These are phyloP conservation scores for Neofusicoccum sp. DNA, from an alignment of 2,329 filamentous ascomycete species.

Conservation along the genomic window DNA sequence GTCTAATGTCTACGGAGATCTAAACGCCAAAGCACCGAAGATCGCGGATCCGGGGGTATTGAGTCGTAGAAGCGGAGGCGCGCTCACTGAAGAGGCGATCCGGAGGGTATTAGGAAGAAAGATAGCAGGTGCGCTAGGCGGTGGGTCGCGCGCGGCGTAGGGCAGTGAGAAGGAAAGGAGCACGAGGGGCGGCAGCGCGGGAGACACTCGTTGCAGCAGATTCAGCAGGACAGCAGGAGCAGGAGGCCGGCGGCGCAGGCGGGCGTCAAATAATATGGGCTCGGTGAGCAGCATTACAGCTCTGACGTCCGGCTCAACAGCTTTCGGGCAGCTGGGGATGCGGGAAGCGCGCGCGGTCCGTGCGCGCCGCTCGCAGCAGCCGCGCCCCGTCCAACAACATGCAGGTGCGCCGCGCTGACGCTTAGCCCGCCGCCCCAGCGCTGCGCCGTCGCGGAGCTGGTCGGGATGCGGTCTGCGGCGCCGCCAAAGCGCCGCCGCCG, in stretches of 20 bases:
- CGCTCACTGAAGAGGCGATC: not conserved
- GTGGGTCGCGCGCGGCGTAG: not conserved
- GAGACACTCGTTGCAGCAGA: too few species aligned
- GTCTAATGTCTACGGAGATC: slow-evolving; percentile 4
- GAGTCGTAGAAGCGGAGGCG: not conserved
- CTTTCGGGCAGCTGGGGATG: too few species aligned
- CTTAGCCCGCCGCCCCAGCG: not conserved
- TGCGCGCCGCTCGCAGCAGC: too few species aligned
- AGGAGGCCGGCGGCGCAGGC: not conserved
- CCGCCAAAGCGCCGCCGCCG: too few species aligned
- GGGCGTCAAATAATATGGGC: not conserved
- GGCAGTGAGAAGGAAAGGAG: not conserved
- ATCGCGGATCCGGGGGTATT: not conserved
- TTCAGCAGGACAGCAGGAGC: not conserved
- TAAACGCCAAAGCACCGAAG: not conserved
- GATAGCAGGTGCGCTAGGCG: not conserved
- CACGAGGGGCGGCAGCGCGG: not conserved
- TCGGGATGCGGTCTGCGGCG: not conserved
- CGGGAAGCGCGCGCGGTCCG: too few species aligned
- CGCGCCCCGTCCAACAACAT: too few species aligned
- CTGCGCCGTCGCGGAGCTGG: not conserved
- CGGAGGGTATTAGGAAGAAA: not conserved
- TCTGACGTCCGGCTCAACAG: too few species aligned
- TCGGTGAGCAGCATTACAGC: not conserved
- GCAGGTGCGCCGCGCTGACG: too few species aligned